Base-by-base conservation (phyloP, 768 basidiomycete genomes). In the Suillus subaureus region DNA sequence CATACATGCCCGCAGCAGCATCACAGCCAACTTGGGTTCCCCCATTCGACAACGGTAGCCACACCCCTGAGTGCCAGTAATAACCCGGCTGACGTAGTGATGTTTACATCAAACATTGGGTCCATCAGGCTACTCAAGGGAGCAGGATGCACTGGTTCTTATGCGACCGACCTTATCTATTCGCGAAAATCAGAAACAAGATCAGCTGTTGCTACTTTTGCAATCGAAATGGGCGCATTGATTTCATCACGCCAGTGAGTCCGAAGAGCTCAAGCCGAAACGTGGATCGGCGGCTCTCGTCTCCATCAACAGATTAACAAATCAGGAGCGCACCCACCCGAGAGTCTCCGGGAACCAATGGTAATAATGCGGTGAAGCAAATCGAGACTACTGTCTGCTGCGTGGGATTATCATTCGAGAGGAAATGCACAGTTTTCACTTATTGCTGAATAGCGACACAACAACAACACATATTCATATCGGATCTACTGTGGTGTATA, bases 151-250 rank as follows among this genome's bases (percentile, higher is more conserved):
- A 42, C 18, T 42, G 6, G 87, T 55, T 83, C 84, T 0, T 90
- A 89, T 76, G 80, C 81, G 31, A 86, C 87, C 0, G 79, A 83
- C 37, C 74, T 80, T 15, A 55, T 71, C 2, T 85, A 82, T 67
- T 51, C 77, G 13, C 33, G 33, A 35, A 35, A 35, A 35, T 35
- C 35, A 47, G 87, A 89, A 15, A 89, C 89, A 1, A 86, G 85
- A 65, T 75, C 74, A 0, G 80, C 81, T 54, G 88, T 79, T 0
- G 87, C 86, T 0, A 77, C 72, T 18, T 72, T 85, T 21, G 89
- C 89, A 5, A 76, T 90, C 26, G 80, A 85, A 8, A 82, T 85
- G 78, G 87, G 87, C 23, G 89, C 83, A 1, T 72, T 90, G 43
- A 87, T 21, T 90, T 89, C 70, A 84, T 89, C 55, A 62, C 73